These are phyloP conservation scores for Rhynchosporium agropyri DNA, from an alignment of 2,329 filamentous ascomycete genomes.

Conservation along the genomic window DNA sequence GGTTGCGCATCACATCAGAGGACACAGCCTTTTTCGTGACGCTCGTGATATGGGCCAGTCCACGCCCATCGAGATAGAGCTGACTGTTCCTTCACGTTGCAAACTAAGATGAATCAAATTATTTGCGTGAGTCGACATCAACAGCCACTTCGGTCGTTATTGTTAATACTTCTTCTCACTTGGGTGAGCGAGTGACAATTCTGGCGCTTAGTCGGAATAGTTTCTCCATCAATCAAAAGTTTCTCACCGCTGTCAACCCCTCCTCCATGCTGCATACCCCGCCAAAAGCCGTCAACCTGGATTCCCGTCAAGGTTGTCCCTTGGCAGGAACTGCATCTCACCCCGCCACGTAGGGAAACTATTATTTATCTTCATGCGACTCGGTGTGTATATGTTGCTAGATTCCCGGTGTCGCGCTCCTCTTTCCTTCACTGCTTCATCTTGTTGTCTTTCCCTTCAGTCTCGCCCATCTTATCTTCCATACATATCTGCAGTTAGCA, in stretches of 20 bases:
- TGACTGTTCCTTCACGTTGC: too few relatives aligned
- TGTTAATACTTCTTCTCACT: too few relatives aligned
- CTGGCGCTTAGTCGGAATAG: slow-evolving; percentile 1
- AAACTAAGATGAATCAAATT: too few relatives aligned
- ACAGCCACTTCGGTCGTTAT: too few relatives aligned
- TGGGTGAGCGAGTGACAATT: neutral
- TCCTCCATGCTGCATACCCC: slow-evolving; percentile 9
- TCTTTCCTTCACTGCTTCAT: neutral
- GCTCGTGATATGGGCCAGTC: too few relatives aligned
- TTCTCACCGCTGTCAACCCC: slow-evolving; percentile 9
- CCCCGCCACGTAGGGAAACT: neutral
- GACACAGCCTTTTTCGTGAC: too few relatives aligned
- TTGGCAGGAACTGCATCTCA: slow-evolving; percentile 7
- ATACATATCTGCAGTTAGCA: neutral
- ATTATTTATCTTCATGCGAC: neutral
- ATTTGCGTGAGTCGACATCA: too few relatives aligned
- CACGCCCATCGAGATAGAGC: too few relatives aligned
- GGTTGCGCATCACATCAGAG: too few relatives aligned
- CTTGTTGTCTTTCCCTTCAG: slow-evolving; percentile 10
- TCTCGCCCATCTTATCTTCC: slow-evolving; percentile 1
- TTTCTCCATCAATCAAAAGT: slow-evolving; percentile 32
- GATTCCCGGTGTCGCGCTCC: neutral
- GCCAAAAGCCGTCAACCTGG: slow-evolving; percentile 17
- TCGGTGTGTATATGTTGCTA: slow-evolving; percentile 6
- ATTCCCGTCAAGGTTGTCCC: neutral